Percentiles rank a stretch among this genome's conserved stretches.
These are phyloP conservation scores for Lignosus rhinocerotis DNA, from an alignment of 1,284 basidiomycete genomes.

Conservation along the genomic window DNA sequence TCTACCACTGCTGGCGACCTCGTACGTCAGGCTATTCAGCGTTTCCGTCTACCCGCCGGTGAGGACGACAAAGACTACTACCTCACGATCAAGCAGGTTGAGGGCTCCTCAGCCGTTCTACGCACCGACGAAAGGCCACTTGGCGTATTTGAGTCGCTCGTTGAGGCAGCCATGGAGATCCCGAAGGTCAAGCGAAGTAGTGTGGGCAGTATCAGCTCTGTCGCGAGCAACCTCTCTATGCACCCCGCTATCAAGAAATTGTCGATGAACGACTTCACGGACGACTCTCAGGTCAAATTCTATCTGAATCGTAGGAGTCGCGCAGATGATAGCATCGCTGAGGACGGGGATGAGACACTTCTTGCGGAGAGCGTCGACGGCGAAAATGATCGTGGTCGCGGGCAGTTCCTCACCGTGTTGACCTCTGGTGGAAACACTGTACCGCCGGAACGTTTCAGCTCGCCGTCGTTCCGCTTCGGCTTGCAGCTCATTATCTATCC, in stretches of 20 bases:
- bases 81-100: constrained; percentile 90
- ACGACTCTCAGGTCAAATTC: constrained; percentile 96
- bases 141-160: constrained; percentile 82
- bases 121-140: constrained; percentile 77
- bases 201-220: constrained; percentile 90
- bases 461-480: constrained; percentile 81
- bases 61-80: constrained; percentile 77
- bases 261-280: constrained; percentile 95
- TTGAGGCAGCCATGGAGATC: constrained; percentile 74
- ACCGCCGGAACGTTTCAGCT: constrained; percentile 72
- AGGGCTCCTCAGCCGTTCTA: constrained; percentile 79
- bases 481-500: constrained; percentile 86
- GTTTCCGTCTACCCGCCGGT: constrained; percentile 78
- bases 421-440: constrained; percentile 43
- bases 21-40: constrained; percentile 88
- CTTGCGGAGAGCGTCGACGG: constrained; percentile 42
- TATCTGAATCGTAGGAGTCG: constrained; percentile 74
- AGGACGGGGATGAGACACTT: constrained; percentile 54
- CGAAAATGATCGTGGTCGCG: constrained; percentile 30
- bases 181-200: constrained; percentile 92
- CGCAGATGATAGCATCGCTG: constrained; percentile 32
- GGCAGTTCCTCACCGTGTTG: constrained; percentile 49
- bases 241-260: constrained; percentile 93
- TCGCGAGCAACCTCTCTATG: constrained; percentile 88
- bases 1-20: constrained; percentile 84